phyloP scores from a whole-genome alignment of 805 yeast species.

The Nakazawaea holstii region DNA sequence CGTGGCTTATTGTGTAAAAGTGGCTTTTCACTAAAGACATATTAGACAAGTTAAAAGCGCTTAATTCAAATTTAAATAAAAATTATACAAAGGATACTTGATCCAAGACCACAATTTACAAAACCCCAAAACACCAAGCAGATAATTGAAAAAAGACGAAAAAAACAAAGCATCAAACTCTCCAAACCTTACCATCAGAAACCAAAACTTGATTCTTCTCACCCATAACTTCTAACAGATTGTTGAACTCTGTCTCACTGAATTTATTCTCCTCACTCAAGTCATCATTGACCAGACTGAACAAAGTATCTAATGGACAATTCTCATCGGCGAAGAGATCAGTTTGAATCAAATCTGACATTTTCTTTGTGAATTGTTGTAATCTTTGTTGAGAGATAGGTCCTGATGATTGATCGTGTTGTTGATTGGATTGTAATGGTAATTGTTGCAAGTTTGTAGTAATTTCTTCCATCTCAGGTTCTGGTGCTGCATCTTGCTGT shows the following conservation, averaged over 20 bases:
- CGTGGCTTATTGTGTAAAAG: too few species aligned
- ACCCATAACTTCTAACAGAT: conserved; percentile 37
- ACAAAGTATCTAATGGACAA: conserved; percentile 20
- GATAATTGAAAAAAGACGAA: neutral
- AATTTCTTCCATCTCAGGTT: conserved; percentile 18
- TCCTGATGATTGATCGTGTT: conserved; percentile 19
- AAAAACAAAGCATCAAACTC: conserved; percentile 22
- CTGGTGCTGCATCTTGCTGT: conserved; percentile 19
- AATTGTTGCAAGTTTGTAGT: conserved; percentile 8
- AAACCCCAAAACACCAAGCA: neutral
- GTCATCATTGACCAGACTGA: conserved; percentile 13
- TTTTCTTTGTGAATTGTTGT: conserved; percentile 37
- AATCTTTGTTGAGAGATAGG: conserved; percentile 46
- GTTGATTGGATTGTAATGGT: conserved; percentile 16
- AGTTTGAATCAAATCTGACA: conserved; percentile 42
- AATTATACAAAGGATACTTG: too few species aligned
- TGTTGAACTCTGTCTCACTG: conserved; percentile 35
- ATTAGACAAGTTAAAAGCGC: too few species aligned
- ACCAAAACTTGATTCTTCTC: conserved; percentile 41
- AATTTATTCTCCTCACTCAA: conserved; percentile 42
- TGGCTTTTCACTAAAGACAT: too few species aligned
- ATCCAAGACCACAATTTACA: neutral
- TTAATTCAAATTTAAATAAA: too few species aligned
- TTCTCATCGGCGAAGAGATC: conserved; percentile 38
- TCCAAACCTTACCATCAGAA: conserved; percentile 44